phyloP scores from a whole-genome alignment of 2,329 filamentous ascomycete genomes.

The Microsporum canis region DNA sequence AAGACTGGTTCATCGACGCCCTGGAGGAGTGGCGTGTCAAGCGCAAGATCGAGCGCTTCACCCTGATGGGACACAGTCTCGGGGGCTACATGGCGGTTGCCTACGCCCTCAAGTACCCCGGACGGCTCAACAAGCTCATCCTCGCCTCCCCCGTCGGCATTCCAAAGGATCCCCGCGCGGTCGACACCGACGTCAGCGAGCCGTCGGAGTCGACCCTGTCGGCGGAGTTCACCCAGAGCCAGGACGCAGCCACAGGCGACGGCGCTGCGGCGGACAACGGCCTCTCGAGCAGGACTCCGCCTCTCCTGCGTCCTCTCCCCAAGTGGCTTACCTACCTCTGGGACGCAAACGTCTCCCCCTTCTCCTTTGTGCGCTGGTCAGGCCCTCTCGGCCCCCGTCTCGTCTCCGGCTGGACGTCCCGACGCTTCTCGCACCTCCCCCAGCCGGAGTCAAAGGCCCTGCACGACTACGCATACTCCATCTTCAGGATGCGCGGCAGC shows the following conservation, averaged over 20 bases:
- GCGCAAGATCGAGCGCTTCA: conserved; percentile 84
- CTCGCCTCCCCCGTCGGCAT: conserved; percentile 89
- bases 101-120: conserved; percentile 93
- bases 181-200: conserved; percentile 68
- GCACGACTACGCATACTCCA: conserved; percentile 86
- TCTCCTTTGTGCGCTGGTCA: conserved; percentile 75
- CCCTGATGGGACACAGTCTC: conserved; percentile 80
- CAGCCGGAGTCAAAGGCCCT: conserved; percentile 67
- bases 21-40: conserved; percentile 90
- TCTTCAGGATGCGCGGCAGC: conserved; percentile 84
- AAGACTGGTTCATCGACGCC: conserved; percentile 91
- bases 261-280: conserved; percentile 21
- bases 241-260: conserved; percentile 28
- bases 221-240: conserved; percentile 70
- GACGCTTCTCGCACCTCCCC: conserved; percentile 83
- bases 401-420: conserved; percentile 87
- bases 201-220: conserved; percentile 59
- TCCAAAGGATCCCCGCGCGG: conserved; percentile 84
- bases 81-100: conserved; percentile 92
- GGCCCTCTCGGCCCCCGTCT: conserved; percentile 84
- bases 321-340: conserved; percentile 88
- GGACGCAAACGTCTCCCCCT: conserved; percentile 95
- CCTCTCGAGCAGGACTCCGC: conserved; percentile 26
- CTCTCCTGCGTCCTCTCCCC: conserved; percentile 53
- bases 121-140: conserved; percentile 88